Evolutionary conservation across 768 basidiomycete genomes (phyloP).

Genomic region (Lepiota brunneoincarnata): DNA sequence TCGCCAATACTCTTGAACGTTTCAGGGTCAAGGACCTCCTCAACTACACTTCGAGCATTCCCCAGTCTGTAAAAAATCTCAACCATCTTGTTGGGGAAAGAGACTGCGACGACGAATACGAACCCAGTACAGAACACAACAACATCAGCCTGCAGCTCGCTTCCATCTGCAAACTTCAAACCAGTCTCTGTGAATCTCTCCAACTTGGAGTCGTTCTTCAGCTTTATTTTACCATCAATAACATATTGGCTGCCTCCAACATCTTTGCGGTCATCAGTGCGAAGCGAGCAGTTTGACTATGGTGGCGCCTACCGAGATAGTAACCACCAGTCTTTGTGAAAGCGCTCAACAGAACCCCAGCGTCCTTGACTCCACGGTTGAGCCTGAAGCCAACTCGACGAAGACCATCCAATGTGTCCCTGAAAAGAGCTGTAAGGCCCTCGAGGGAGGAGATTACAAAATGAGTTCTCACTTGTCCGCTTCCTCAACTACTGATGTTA

Average conservation of each 20-base stretch:
- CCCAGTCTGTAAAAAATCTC: conserved; percentile 36
- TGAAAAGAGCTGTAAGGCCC: not conserved
- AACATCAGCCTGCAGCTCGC: conserved; percentile 38
- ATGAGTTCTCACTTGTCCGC: conserved; percentile 7
- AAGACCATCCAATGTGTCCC: conserved; percentile 11
- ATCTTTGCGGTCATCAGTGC: conserved; percentile 27
- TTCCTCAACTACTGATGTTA: not conserved
- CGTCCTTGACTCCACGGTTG: conserved; percentile 13
- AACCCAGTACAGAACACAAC: conserved; percentile 20
- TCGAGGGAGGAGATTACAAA: not conserved
- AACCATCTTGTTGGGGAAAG: conserved; percentile 36
- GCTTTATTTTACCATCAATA: conserved; percentile 62
- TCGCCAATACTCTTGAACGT: conserved; percentile 40
- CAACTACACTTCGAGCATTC: conserved; percentile 35
- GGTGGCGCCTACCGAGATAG: conserved; percentile 9
- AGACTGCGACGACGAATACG: conserved; percentile 41
- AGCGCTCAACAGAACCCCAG: conserved; percentile 7
- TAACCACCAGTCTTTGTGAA: conserved; percentile 14
- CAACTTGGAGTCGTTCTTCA: conserved; percentile 54
- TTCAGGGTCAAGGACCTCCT: conserved; percentile 41
- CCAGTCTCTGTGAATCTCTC: conserved; percentile 38
- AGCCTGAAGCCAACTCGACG: conserved; percentile 14
- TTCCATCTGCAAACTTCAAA: conserved; percentile 44
- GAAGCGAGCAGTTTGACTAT: not conserved
- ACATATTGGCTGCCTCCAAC: conserved; percentile 55